Evolutionary conservation across 805 yeast species (phyloP), one percentile per base, ranked within the genome.

Genomic region (Schizosaccharomyces octosporus): DNA sequence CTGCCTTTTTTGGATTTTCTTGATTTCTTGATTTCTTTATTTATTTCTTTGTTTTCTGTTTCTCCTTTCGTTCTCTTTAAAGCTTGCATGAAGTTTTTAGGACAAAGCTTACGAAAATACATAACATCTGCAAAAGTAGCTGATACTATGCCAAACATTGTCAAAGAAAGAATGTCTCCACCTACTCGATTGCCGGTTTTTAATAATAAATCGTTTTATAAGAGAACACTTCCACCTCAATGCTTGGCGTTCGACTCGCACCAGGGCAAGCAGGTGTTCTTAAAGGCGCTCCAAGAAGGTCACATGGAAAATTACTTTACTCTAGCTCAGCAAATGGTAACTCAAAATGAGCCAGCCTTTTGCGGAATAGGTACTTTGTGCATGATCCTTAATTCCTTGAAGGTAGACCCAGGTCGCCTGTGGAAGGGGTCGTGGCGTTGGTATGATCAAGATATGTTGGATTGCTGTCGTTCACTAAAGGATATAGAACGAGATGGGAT

Each of bases 401-500:
- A 45, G 21, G 55, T 59, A n/a, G 61, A 59, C 55, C 61, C 61
- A 4, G 55, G 55, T 15, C 31, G 55, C 24, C 15, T 39, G 17
- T 59, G 61, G 61, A 59, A 59, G 43, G 61, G 61, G 11, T n/a
- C 55, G 7, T 59, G 61, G 61, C 61, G 61, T 29, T 59, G 61
- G 61, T 59, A 43, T 48, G 61, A 59, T 15, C 61, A 59, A 29
- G n/a, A 59, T 15, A 59, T 59, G 61, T 39, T 59, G 15, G 55
- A 45, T 59, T 59, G 61, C 13, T 59, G 61, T 42, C 61, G 61
- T n/a, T 31, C 55, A 31, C 31, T 59, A 27, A 43, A 4, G 15
- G 31, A 59, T 21, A 59, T 59, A 15, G 43, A 59, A 32, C 5
- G 24, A 24, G 41, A 43, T 19, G 61, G 61, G 9, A 27, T 59